Base-by-base conservation (phyloP, 306 rosid species). In the Cicer arietinum region DNA sequence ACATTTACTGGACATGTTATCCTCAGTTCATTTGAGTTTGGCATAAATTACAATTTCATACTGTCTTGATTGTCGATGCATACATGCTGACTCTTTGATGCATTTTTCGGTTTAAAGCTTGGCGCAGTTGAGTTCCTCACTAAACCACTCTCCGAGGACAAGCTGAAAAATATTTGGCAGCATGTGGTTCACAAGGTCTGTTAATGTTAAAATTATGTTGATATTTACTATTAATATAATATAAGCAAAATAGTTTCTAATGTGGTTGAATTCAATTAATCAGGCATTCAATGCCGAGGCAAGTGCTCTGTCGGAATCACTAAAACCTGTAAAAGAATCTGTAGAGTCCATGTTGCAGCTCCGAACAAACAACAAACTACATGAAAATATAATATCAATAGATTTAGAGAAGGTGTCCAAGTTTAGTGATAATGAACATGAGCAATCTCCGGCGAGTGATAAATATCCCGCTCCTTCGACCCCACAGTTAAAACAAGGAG, bases 111-210 rank as follows among this genome's bases (percentile, higher is more conserved):
- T 72, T 83, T 83, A 77, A 86, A 95, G 99, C 97, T 84, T 77
- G 99, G 99, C 10, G 99, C 96, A 45, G 96, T 92, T 59, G 99
- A 92, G 84, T 92, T 92, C 84, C 85, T 95, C 58, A 81, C 20
- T 42, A 95, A 95, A 86, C 99, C 99, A 8, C 90, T 95, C 48
- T 92, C 94, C 0, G 98, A 92, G 68, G 99, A 92, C 56, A 95
- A 92, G 83, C 91, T 95, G 40, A 87, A 85, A 90, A 90, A 95
- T 75, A 88, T 95, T 72, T 95, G 99, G 99, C 99, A 95, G 91
- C 99, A 95, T 84, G 99, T 92, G 51, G 96, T 92, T 86, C 99
- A 92, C 81, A 95, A 92, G 99, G 99, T 95, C 51, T 47, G 92
- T 80, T 18, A 46, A 11, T 66, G 74, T 59, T 75, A 30, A 30